A percentile compares a stretch with the other conserved stretches of the same genome.
Conservation (phyloP, 2,329 filamentous ascomycete species). For the Colletotrichum echinochloae region DNA sequence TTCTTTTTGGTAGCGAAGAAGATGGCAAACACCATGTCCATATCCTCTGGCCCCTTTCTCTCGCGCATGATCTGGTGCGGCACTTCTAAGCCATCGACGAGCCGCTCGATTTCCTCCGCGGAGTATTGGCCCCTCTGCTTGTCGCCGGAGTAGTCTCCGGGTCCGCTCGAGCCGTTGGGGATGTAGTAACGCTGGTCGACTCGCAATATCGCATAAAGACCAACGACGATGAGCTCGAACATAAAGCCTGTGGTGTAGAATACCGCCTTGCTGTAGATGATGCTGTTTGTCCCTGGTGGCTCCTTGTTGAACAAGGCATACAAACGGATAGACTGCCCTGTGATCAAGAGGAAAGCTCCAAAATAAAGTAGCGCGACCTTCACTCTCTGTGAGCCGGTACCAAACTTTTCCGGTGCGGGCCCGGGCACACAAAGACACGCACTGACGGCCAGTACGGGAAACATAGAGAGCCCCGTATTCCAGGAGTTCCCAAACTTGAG, state of each 20-base stretch:
- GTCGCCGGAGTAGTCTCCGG: slow-evolving; percentile 45
- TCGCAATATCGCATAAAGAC: slow-evolving; percentile 45
- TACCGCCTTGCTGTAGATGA: slow-evolving; percentile 49
- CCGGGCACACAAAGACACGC: slow-evolving; percentile 45
- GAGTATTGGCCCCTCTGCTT: slow-evolving; percentile 32
- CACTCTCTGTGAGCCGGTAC: slow-evolving; percentile 46
- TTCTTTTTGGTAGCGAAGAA: slow-evolving; percentile 34
- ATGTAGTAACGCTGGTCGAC: slow-evolving; percentile 49
- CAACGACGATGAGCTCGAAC: slow-evolving; percentile 48
- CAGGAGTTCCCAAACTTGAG: slow-evolving; percentile 43
- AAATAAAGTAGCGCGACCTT: slow-evolving; percentile 48
- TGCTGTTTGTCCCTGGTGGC: slow-evolving; percentile 42
- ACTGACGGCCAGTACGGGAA: slow-evolving; percentile 44
- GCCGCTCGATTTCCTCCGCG: slow-evolving; percentile 40
- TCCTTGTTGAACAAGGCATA: slow-evolving; percentile 46
- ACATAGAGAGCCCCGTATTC: slow-evolving; percentile 43
- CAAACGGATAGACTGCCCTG: slow-evolving; percentile 43
- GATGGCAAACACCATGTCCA: slow-evolving; percentile 35
- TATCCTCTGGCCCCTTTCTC: slow-evolving; percentile 26
- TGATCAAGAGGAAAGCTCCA: slow-evolving; percentile 38
- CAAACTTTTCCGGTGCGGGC: slow-evolving; percentile 49
- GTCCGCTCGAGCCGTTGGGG: slow-evolving; percentile 46
- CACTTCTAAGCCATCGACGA: slow-evolving; percentile 31
- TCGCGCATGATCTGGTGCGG: slow-evolving; percentile 42
- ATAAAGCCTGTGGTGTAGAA: slow-evolving; percentile 53